Evolutionary conservation across 2,329 filamentous ascomycete genomes (phyloP), one percentile per base, ranked within the genome.

Genomic region (Colletotrichum paranaense): DNA sequence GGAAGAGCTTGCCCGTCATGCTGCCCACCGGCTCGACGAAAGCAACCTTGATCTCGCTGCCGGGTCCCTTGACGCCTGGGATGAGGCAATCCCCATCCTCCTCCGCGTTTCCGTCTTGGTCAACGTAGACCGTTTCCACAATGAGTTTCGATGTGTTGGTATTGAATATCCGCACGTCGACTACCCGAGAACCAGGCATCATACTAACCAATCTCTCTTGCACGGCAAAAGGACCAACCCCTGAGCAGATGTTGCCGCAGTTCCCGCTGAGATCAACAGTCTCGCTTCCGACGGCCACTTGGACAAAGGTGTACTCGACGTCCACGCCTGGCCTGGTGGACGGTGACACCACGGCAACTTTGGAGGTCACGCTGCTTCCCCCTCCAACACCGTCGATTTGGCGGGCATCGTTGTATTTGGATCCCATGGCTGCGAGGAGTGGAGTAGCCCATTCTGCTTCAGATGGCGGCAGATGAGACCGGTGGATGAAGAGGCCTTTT

Each of bases 321-420:
- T 92, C 87, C 1, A 84, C 84, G 22, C 84, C 87, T 1, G 80
- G 85, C 78, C 68, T 81, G 75, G 24, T 49, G 0, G 81, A 81
- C 0, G 77, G 78, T 2, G 84, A 84, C 1, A 92, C 86, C 0
- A 92, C 84, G 88, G 69, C 91, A 4, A 92, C 87, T 76, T 93
- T 92, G 63, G 88, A 91, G 0, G 92, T 86, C 6, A 87, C 90
- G 1, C 88, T 90, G 38, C 90, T 86, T 1, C 88, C 91, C 0
- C 88, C 90, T 1, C 91, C 91, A 74, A 92, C 85, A 2, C 91
- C 91, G 75, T 92, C 88, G 1, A 92, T 86, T 77, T 92, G 91
- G 5, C 89, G 85, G 0, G 86, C 86, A 77, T 90, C 86, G 1
- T 83, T 81, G 71, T 90, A 86, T 1, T 86, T 86, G 4, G 87